Evolutionary conservation across 2,329 filamentous ascomycete species (phyloP), one percentile per base, ranked within the genome.

Genomic region (Ceratocystis ficicola): DNA sequence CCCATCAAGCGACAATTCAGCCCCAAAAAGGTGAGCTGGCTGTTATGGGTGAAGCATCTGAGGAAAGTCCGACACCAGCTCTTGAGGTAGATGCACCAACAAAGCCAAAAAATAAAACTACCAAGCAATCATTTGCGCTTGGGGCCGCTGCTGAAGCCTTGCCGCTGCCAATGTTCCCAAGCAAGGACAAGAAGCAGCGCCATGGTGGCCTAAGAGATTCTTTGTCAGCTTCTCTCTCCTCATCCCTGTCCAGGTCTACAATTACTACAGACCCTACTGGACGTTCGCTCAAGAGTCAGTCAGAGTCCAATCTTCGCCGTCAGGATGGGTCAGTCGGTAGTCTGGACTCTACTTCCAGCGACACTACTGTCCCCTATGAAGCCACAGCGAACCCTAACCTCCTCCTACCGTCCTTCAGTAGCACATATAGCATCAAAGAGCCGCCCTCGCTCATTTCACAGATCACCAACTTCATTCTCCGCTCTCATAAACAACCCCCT

Each of bases 401-500:
- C 1, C 74, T 92, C 1, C 76, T 91, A 0, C 89, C 89, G 0
- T 84, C 84, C 0, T 90, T 93, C 70, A 76, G 75, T 7, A 83
- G 79, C 70, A 90, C 87, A 0, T 93, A 90, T 70, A 80, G 75
- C 41, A 78, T 85, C 75, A 84, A 85, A 69, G 81, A 85, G 36
- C 85, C 83, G 66, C 86, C 87, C 1, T 88, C 87, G 4, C 82
- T 91, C 17, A 72, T 90, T n/a, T 83, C 86, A 69, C 80, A 90
- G 75, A 78, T 88, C 70, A 73, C 81, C 64, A 76, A 82, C 73
- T 72, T 88, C 65, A 73, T 87, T 2, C 75, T 86, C 10, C 77
- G 81, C 20, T 44, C 64, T 7, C 32, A 25, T 36, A 78, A 80
- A 1, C 78, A 80, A 52, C 81, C 80, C 6, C 79, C 83, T 2